A percentile compares a stretch with the other conserved stretches of the same genome.
phyloP scores from a whole-genome alignment of 192 early-diverging fungal species.

The Phycomyces nitens region DNA sequence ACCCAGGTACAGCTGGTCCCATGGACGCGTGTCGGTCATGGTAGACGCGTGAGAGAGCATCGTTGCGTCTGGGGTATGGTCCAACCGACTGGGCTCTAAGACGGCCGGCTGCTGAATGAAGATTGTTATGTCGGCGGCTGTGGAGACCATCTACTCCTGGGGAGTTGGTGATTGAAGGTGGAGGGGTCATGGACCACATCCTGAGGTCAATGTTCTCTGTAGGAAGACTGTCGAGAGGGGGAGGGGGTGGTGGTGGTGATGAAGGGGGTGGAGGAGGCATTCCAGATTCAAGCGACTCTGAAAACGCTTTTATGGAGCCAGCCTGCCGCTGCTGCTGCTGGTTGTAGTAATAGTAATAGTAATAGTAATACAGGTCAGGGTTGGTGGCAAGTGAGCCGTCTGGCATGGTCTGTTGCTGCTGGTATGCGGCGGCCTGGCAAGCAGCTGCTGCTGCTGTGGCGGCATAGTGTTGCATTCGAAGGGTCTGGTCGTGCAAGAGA shows the following conservation, averaged over 20 bases:
- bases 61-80: conserved; percentile 5
- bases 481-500: conserved; percentile 25
- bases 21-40: conserved; percentile 10
- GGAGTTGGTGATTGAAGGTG: not conserved
- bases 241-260: conserved; percentile 9
- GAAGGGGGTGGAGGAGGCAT: conserved; percentile 18
- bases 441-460: conserved; percentile 24
- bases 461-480: conserved; percentile 25
- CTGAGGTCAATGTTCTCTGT: not conserved
- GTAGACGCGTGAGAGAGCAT: not conserved
- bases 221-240: not conserved
- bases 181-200: not conserved
- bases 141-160: not conserved
- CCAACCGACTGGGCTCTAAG: conserved; percentile 23
- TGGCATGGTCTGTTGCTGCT: conserved; percentile 15
- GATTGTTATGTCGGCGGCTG: not conserved
- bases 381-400: conserved; percentile 11
- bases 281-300: not conserved
- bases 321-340: conserved; percentile 21
- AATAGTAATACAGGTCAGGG: conserved; percentile 31
- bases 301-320: not conserved
- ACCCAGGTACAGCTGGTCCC: conserved; percentile 3
- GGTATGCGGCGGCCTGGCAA: conserved; percentile 24
- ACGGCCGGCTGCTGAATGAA: conserved; percentile 5
- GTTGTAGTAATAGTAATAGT: conserved; percentile 33